phyloP scores from a whole-genome alignment of 2,329 filamentous ascomycete genomes.

The Aureobasidium pullulans region DNA sequence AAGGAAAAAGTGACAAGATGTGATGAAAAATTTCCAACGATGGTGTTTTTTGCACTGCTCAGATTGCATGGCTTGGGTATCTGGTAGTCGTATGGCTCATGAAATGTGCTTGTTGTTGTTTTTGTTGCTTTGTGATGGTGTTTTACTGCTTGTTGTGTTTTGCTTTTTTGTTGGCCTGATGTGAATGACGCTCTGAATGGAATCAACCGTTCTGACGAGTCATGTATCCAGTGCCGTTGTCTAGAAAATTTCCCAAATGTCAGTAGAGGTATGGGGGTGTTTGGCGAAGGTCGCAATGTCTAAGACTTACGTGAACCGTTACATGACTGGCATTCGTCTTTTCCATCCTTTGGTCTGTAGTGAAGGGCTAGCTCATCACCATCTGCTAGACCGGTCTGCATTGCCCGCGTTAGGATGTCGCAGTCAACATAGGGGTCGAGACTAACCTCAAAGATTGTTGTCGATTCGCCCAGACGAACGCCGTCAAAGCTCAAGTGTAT shows the following conservation, averaged over 20 bases:
- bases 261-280: not conserved
- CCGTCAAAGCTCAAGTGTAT: slow-evolving; percentile 13
- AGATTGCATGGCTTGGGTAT: too few relatives aligned
- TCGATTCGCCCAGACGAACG: slow-evolving; percentile 7
- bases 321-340: not conserved
- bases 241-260: not conserved
- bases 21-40: too few relatives aligned
- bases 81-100: too few relatives aligned
- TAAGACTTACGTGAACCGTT: not conserved
- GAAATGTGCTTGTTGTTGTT: too few relatives aligned
- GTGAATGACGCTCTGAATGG: not conserved
- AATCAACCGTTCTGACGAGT: slow-evolving; percentile 6
- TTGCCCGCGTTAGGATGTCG: not conserved
- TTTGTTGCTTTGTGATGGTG: not conserved
- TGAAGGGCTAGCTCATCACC: slow-evolving; percentile 3
- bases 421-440: not conserved
- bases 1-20: not conserved
- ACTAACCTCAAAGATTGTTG: slow-evolving; percentile 9
- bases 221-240: slow-evolving; percentile 11
- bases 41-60: too few relatives aligned
- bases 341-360: too few relatives aligned
- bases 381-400: slow-evolving; percentile 7
- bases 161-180: not conserved
- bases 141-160: not conserved
- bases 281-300: too few relatives aligned